phyloP scores from a whole-genome alignment of 1,139 yeast genomes.

The Pichia norvegensis region DNA sequence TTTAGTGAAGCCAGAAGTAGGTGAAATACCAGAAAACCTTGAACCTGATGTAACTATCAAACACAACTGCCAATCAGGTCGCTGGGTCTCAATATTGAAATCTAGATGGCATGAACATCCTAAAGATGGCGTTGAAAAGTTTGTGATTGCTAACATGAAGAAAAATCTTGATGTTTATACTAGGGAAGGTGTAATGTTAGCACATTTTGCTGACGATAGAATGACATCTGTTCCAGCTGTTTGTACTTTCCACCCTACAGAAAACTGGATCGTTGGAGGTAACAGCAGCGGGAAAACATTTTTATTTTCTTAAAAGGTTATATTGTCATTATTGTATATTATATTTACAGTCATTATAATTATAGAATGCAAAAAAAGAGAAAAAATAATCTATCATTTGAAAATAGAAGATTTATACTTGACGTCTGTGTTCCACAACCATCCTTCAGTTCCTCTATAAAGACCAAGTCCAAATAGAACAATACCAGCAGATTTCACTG shows the following conservation, averaged over 20 bases:
- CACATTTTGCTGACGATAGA: slow-evolving; percentile 47
- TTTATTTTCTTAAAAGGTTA: slow-evolving; percentile 32
- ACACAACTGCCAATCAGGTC: slow-evolving; percentile 92
- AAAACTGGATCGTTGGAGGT: slow-evolving; percentile 90
- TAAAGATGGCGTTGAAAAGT: slow-evolving; percentile 66
- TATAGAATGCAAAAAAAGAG: neutral
- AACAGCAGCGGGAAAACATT: slow-evolving; percentile 91
- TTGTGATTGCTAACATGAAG: slow-evolving; percentile 90
- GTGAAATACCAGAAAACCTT: slow-evolving; percentile 29
- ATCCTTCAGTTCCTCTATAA: slow-evolving; percentile 49
- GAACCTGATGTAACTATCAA: slow-evolving; percentile 54
- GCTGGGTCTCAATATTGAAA: slow-evolving; percentile 91
- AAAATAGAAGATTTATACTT: slow-evolving; percentile 17
- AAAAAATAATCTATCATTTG: neutral
- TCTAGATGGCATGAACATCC: slow-evolving; percentile 76
- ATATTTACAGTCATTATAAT: neutral
- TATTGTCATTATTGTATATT: neutral
- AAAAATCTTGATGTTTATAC: slow-evolving; percentile 75
- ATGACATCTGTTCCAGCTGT: slow-evolving; percentile 94
- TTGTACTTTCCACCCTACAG: slow-evolving; percentile 67
- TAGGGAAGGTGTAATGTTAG: slow-evolving; percentile 67
- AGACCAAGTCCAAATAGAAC: slow-evolving; percentile 47
- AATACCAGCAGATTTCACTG: slow-evolving; percentile 45
- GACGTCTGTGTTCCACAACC: slow-evolving; percentile 37
- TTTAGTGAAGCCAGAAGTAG: slow-evolving; percentile 17